phyloP scores from a whole-genome alignment of 306 rosid genomes.

The Lupinus albus region DNA sequence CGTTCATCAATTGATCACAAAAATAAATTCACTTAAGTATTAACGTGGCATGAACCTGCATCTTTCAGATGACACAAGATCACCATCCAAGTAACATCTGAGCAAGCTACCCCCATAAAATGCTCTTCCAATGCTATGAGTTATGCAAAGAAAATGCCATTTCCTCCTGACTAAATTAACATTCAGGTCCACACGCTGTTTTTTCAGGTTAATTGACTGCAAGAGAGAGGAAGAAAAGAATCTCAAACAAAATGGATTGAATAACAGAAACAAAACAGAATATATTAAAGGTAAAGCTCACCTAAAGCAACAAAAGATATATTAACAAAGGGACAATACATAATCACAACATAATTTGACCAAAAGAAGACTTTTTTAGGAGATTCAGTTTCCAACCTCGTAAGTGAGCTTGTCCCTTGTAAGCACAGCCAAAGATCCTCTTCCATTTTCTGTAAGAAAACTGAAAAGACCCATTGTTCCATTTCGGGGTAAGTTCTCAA shows the following conservation, averaged over 20 bases:
- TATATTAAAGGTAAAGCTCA: constrained; percentile 9
- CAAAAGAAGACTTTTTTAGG: constrained; percentile 28
- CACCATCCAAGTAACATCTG: constrained; percentile 87
- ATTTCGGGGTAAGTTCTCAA: constrained; percentile 85
- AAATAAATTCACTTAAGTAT: neutral
- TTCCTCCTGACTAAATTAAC: constrained; percentile 69
- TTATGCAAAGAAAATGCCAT: constrained; percentile 94
- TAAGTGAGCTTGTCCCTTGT: constrained; percentile 75
- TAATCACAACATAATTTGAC: constrained; percentile 21
- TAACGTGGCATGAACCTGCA: constrained; percentile 71
- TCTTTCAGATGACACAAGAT: constrained; percentile 90
- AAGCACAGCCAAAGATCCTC: constrained; percentile 84
- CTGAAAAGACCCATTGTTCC: constrained; percentile 93
- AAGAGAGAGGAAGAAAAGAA: constrained; percentile 35
- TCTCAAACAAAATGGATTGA: neutral
- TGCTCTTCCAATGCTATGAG: constrained; percentile 97
- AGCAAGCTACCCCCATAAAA: constrained; percentile 95
- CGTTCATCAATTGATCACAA: constrained; percentile 7
- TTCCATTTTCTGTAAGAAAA: constrained; percentile 90
- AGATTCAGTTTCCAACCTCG: constrained; percentile 61
- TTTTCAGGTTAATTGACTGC: constrained; percentile 85
- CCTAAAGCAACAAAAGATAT: constrained; percentile 32
- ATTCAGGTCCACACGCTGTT: constrained; percentile 68
- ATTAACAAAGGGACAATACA: constrained; percentile 9
- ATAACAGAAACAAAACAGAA: neutral